Conservation (phyloP, 2,329 filamentous ascomycete genomes). For the Drechslerella dactyloides region DNA sequence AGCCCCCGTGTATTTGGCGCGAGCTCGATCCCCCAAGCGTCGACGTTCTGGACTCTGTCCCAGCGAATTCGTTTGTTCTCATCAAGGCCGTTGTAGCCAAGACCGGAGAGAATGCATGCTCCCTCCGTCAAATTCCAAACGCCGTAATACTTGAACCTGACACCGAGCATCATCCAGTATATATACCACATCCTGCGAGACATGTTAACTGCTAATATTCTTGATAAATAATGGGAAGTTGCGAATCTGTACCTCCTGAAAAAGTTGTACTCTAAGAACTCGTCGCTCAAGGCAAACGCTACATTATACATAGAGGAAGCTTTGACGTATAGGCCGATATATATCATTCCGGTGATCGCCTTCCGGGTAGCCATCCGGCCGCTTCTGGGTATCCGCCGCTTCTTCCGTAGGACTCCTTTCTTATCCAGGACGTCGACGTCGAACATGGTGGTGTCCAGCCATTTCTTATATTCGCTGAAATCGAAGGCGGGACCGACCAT, state of each 20-base stretch:
- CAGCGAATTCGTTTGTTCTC: constrained; percentile 82
- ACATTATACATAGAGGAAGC: constrained; percentile 72
- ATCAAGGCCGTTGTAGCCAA: constrained; percentile 94
- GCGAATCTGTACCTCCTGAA: constrained; percentile 63
- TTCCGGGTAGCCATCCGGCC: constrained; percentile 83
- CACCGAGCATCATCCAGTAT: constrained; percentile 81
- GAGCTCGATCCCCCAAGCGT: constrained; percentile 80
- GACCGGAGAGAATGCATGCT: constrained; percentile 87
- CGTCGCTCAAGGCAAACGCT: constrained; percentile 68
- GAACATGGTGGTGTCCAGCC: constrained; percentile 95
- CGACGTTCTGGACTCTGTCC: constrained; percentile 88
- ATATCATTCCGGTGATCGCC: constrained; percentile 72
- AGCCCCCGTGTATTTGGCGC: constrained; percentile 95
- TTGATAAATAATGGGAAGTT: not conserved
- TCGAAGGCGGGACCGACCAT: constrained; percentile 93
- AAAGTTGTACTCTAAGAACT: constrained; percentile 72
- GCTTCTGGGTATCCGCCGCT: constrained; percentile 89
- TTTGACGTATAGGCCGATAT: constrained; percentile 79
- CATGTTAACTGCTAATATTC: not conserved
- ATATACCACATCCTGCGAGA: constrained; percentile 69
- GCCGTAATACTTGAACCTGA: constrained; percentile 92
- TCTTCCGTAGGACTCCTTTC: constrained; percentile 83
- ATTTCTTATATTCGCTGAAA: constrained; percentile 87
- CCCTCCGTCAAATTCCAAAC: constrained; percentile 94
- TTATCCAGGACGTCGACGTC: constrained; percentile 85